Evolutionary conservation across 305 asterid genomes (phyloP).

Genomic region (Solanum aculeatissimum): DNA sequence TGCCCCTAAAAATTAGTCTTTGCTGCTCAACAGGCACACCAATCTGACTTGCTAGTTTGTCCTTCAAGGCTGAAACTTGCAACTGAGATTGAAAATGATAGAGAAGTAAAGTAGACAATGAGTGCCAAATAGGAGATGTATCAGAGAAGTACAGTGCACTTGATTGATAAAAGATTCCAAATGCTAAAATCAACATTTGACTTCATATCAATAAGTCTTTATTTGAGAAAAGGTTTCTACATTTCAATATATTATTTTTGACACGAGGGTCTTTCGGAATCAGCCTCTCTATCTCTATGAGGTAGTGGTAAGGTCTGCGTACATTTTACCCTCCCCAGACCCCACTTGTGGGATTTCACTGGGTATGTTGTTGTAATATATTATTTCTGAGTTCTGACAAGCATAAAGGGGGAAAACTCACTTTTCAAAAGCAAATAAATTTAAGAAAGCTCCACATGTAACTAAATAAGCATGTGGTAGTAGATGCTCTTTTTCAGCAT

Average conservation of each 20-base stretch:
- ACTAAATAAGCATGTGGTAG: not conserved
- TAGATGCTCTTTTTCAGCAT: not conserved
- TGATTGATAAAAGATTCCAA: not conserved
- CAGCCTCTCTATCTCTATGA: too few relatives aligned
- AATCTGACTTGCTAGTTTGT: conserved; percentile 58
- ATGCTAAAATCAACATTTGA: not conserved
- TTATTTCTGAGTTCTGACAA: not conserved
- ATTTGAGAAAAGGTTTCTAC: not conserved
- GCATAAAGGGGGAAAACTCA: not conserved
- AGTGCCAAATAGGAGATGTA: not conserved
- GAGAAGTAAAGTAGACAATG: not conserved
- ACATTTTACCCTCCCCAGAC: too few relatives aligned
- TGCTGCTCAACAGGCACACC: conserved; percentile 86
- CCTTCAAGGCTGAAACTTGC: conserved; percentile 68
- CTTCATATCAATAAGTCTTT: not conserved
- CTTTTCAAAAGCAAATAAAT: not conserved
- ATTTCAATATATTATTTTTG: not conserved
- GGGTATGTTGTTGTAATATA: too few relatives aligned
- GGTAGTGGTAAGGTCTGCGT: too few relatives aligned
- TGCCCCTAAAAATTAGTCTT: conserved; percentile 91
- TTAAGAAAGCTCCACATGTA: not conserved
- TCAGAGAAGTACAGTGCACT: not conserved
- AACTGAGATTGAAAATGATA: conserved; percentile 27
- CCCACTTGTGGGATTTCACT: too few relatives aligned
- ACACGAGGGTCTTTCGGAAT: too few relatives aligned